Evolutionary conservation across 306 rosid species (phyloP).

Genomic region (Astragalus membranaceus): DNA sequence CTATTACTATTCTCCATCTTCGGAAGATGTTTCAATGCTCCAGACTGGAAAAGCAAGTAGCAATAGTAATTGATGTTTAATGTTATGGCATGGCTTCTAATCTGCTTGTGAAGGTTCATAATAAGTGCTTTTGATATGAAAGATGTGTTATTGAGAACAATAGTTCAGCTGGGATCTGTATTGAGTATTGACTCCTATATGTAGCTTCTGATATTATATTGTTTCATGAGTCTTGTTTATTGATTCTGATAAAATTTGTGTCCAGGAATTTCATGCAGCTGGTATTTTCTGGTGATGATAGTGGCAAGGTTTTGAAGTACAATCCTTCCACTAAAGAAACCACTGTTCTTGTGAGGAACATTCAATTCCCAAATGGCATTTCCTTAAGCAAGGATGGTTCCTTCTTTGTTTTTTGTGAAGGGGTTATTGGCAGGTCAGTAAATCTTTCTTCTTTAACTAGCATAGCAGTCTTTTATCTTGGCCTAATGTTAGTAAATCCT

Average conservation of each 20-base stretch:
- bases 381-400: constrained; percentile 90
- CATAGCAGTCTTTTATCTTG: neutral
- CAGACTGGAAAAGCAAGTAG: neutral
- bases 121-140: neutral
- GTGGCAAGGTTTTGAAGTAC: constrained; percentile 81
- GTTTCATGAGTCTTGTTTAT: constrained; percentile 8
- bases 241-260: constrained; percentile 27
- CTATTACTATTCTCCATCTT: neutral
- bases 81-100: neutral
- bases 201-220: neutral
- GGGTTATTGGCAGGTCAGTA: constrained; percentile 60
- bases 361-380: constrained; percentile 85
- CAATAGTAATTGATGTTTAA: neutral
- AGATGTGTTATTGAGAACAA: neutral
- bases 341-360: constrained; percentile 63
- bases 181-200: neutral
- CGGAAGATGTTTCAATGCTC: constrained; percentile 12
- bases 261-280: constrained; percentile 79
- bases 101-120: neutral
- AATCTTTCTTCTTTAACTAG: constrained; percentile 3
- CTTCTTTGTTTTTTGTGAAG: constrained; percentile 75
- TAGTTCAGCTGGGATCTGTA: neutral
- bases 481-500: neutral
- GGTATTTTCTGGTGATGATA: constrained; percentile 64
- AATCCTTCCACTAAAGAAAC: constrained; percentile 64